A percentile compares a stretch with the other conserved stretches of the same genome.
Evolutionary conservation across 768 basidiomycete species (phyloP).

Genomic region (Suillus hirtellus): DNA sequence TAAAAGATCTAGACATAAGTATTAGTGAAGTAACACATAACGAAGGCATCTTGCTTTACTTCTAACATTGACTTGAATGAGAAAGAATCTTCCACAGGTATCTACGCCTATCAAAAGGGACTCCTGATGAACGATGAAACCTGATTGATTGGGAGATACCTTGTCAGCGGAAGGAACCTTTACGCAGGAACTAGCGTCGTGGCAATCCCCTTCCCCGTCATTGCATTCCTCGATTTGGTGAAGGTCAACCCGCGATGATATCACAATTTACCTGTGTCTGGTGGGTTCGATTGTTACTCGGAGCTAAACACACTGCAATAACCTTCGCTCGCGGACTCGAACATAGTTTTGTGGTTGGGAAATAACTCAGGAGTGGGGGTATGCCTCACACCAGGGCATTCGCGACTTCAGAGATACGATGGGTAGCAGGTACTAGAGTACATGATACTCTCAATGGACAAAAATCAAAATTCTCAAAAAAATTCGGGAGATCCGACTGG

Average conservation of each 20-base stretch:
- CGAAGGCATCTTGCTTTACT: not conserved
- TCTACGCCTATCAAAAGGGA: not conserved
- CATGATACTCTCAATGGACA: no score
- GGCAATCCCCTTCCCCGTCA: not conserved
- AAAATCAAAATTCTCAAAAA: no score
- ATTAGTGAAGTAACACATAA: not conserved
- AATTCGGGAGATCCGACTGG: not conserved
- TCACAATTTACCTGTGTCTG: not conserved
- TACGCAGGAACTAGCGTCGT: not conserved
- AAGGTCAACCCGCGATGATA: not conserved
- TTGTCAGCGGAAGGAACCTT: not conserved
- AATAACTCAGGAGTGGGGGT: not conserved
- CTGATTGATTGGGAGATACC: not conserved
- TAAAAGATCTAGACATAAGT: not conserved
- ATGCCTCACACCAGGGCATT: no score
- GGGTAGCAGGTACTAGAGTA: no score
- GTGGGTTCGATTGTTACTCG: not conserved
- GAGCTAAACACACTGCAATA: not conserved
- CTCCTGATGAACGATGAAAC: not conserved
- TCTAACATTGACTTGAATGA: not conserved
- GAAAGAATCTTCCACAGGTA: not conserved
- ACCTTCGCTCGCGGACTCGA: not conserved
- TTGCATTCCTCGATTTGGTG: not conserved
- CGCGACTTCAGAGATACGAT: no score
- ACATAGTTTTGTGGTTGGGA: not conserved